Conservation (phyloP, 371 early-diverging fungal genomes). For the Circinella umbellata region DNA sequence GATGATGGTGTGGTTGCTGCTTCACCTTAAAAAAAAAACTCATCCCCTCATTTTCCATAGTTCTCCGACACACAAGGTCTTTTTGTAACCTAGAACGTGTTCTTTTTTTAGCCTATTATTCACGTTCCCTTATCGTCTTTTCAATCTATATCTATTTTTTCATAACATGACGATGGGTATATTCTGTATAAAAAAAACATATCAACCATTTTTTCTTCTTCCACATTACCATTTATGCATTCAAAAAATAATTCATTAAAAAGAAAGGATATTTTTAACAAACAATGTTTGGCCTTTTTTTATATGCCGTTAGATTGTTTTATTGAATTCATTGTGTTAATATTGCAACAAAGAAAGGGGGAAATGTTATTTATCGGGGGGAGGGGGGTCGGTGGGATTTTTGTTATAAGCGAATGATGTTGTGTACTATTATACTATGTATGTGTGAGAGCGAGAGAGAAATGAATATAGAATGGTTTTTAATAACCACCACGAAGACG, state of each 20-base stretch:
- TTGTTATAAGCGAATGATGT: too few species aligned
- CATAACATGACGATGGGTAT: too few species aligned
- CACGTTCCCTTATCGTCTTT: too few species aligned
- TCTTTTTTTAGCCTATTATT: too few species aligned
- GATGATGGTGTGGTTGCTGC: background rate
- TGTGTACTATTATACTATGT: background rate
- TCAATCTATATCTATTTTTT: too few species aligned
- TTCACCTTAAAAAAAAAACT: background rate
- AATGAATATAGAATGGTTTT: background rate
- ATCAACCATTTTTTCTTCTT: background rate
- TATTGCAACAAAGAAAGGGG: background rate
- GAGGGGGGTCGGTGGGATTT: too few species aligned
- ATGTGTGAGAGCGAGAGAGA: background rate
- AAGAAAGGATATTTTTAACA: background rate
- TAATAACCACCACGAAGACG: conserved; percentile 95
- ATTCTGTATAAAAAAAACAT: too few species aligned
- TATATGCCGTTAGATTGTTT: background rate
- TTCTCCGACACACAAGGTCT: background rate
- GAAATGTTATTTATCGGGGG: too few species aligned
- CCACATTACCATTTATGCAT: background rate
- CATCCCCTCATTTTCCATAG: background rate
- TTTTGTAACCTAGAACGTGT: background rate
- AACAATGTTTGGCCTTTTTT: background rate
- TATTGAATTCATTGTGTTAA: background rate
- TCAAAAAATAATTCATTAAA: background rate